Evolutionary conservation across 2,329 filamentous ascomycete species (phyloP).

Genomic region (Ophiostoma montium): DNA sequence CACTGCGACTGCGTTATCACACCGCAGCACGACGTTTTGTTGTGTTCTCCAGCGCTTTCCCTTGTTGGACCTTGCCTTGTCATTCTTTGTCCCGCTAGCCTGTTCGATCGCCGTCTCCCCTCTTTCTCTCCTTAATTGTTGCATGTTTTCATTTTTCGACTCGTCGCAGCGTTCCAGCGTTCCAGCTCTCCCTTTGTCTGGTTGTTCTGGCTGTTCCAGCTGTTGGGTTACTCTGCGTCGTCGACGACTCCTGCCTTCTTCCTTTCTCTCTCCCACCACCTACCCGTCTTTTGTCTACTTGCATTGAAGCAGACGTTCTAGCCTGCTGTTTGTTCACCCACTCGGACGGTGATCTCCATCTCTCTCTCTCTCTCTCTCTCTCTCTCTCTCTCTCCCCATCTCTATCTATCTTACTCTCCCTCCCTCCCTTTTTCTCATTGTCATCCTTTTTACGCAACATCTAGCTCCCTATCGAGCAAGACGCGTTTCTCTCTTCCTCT

Average conservation of each 20-base stretch:
- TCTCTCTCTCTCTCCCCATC: too few relatives aligned
- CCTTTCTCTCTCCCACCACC: not conserved
- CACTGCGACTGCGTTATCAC: too few relatives aligned
- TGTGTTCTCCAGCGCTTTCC: not conserved
- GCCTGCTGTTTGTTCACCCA: too few relatives aligned
- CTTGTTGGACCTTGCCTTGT: not conserved
- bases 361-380: too few relatives aligned
- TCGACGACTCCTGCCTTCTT: not conserved
- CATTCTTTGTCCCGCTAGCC: not conserved
- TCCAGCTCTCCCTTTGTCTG: too few relatives aligned
- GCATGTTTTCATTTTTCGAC: not conserved
- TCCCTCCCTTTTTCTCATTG: not conserved
- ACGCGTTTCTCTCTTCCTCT: not conserved
- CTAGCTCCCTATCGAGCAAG: too few relatives aligned
- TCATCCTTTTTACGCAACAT: too few relatives aligned
- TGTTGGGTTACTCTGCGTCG: not conserved
- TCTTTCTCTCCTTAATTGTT: constrained; percentile 2
- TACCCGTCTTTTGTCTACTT: not conserved
- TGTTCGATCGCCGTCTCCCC: not conserved
- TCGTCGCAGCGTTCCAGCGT: too few relatives aligned
- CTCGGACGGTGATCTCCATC: too few relatives aligned
- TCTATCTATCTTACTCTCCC: not conserved
- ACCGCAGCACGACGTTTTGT: not conserved
- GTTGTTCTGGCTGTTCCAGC: too few relatives aligned
- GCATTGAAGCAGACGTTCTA: too few relatives aligned